These are phyloP conservation scores for Cenchrus americanus DNA, from an alignment of 176 grass and related monocot species.

Conservation along the genomic window DNA sequence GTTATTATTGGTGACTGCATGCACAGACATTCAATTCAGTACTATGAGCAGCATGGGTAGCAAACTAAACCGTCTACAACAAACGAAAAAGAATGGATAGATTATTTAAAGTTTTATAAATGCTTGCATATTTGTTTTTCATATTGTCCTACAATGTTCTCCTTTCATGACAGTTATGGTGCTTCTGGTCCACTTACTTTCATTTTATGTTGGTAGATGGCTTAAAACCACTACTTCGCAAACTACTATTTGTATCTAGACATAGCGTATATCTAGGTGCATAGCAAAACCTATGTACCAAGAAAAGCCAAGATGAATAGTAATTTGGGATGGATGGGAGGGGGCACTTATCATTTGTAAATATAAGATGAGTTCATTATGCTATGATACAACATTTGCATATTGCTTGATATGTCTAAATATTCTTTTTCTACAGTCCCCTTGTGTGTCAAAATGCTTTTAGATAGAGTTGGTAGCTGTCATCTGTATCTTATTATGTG, in stretches of 20 bases:
- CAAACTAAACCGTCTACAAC: too few relatives aligned
- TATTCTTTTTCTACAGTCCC: background rate
- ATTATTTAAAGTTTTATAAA: background rate
- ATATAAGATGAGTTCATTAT: background rate
- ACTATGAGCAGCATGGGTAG: background rate
- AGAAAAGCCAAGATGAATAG: too few relatives aligned
- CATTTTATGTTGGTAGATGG: background rate
- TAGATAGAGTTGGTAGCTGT: background rate
- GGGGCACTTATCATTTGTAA: background rate
- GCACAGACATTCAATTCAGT: background rate
- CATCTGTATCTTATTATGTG: background rate
- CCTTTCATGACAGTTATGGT: background rate
- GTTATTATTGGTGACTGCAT: constrained; percentile 33
- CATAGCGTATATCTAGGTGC: too few relatives aligned
- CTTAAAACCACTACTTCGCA: background rate
- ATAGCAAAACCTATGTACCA: too few relatives aligned
- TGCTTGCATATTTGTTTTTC: background rate
- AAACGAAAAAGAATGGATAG: background rate
- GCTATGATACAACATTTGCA: background rate
- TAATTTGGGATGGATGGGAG: too few relatives aligned
- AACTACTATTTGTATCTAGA: too few relatives aligned
- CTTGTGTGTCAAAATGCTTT: constrained; percentile 3
- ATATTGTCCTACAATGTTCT: background rate
- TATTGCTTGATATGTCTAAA: background rate
- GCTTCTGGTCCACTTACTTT: background rate